Base-by-base conservation (phyloP, 768 basidiomycete species). In the Boletus rubescentipes region DNA sequence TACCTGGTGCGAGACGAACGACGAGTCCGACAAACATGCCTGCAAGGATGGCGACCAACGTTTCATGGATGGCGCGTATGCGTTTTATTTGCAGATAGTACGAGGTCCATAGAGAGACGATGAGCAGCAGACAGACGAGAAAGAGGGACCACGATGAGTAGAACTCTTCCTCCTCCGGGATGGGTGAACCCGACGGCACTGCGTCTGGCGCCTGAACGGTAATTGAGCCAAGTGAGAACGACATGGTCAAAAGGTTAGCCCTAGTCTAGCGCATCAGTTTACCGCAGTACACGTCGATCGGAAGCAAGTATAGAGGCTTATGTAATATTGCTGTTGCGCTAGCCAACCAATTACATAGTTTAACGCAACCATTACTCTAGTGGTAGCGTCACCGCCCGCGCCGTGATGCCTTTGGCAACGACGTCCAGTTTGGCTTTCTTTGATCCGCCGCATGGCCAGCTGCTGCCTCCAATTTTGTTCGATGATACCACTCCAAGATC, bases 1-100 rank as follows among this genome's bases (percentile, higher is more conserved):
- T 91, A 9, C 94, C 96, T 0, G 95, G 95, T 2, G 91, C 86
- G 39, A 98, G 76, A 59, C 97, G 79, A 37, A 98, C 86, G 46
- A 97, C 81, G 58, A 97, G 75, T 1, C 97, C 97, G 39, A 99
- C 97, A 30, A 89, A 81, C 93, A 97, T 98, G 38, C 97, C 94
- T 8, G 94, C 93, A 67, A 94, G 85, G 59, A 98, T 93, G 20
- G 95, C 90, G 18, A 99, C 91, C 30, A 98, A 78, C 0, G 97
- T 99, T 74, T 99, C 97, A 64, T 99, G 94, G 12, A 99, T 83
- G 16, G 92, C 89, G 51, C 94, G 85, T 74, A 99, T 99, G 46
- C 89, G 82, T 70, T 95, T 93, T 66, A 98, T 92, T 78, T 98
- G 95, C 5, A 99, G 85, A 67, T 98, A 98, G 76, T 99, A 99